Base-by-base conservation (phyloP, 106 monocot genomes). In the Acorus gramineus region DNA sequence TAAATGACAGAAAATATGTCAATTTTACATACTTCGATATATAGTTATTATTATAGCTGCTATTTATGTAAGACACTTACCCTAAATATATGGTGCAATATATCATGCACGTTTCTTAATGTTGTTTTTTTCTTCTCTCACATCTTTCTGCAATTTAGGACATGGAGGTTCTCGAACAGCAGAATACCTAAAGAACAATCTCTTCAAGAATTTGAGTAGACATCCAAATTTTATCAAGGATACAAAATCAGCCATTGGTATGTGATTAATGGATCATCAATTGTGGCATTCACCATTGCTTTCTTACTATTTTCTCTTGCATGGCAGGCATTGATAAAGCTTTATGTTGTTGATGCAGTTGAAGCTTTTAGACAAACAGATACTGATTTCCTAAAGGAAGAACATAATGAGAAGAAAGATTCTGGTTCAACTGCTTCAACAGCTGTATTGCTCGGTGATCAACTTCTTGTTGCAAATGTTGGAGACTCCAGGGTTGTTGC, bases 401-500 rank as follows among this genome's bases (percentile, higher is more conserved):
- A 82, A 66, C 66, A 56, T 14, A 67, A 72, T 55, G 60, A 72
- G 46, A 73, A 71, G 44, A 81, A 71, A 64, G 89, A 85, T 82
- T 79, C 85, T 62, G 89, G 85, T 45, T 89, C 89, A 70, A 85
- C 89, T 61, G 89, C 89, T 56, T 59, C 85, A 74, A 89, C 85
- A 55, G 81, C 74, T 63, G 51, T 89, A 52, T 65, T 89, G 57
- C 56, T 89, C 14, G 79, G 81, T 13, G 80, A 85, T 69, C 67
- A 63, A 1, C 65, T 89, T 66, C 49, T 82, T 59, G 82, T 85
- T 61, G 89, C 89, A 65, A 89, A 89, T 82, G 89, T 89, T 71
- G 85, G 89, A 55, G 89, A 89, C 64, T 89, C 89, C 44, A 84
- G 85, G 72, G 84, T 70, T 7, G 89, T 89, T 44, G 73, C 76